phyloP scores from a whole-genome alignment of 2,329 filamentous ascomycete species.

The Aspergillus phoenicis region DNA sequence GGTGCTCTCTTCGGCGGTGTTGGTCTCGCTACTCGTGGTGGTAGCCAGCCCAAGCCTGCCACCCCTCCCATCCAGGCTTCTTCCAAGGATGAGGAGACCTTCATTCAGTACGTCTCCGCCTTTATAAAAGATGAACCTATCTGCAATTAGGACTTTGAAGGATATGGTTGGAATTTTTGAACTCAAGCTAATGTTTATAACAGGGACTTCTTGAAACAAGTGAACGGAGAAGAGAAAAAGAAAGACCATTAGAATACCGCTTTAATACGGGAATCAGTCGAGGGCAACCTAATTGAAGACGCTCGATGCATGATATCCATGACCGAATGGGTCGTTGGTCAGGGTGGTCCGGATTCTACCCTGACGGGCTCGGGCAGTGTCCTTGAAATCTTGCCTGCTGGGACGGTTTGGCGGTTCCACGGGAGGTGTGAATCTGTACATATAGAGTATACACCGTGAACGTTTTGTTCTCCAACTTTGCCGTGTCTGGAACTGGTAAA shows the following conservation, averaged over 20 bases:
- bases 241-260: slow-evolving; percentile 38
- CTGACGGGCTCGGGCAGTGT: not conserved
- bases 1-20: slow-evolving; percentile 52
- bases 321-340: not conserved
- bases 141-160: not conserved
- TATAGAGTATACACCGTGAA: slow-evolving; percentile 31
- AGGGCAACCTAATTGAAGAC: slow-evolving; percentile 13
- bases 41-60: slow-evolving; percentile 47
- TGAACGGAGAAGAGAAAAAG: slow-evolving; percentile 53
- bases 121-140: not conserved
- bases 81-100: slow-evolving; percentile 69
- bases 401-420: slow-evolving; percentile 4
- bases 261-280: slow-evolving; percentile 11
- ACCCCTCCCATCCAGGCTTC: slow-evolving; percentile 64
- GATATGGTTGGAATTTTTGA: not conserved
- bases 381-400: slow-evolving; percentile 6
- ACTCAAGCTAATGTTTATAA: not conserved
- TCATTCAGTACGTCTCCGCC: slow-evolving; percentile 61
- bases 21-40: slow-evolving; percentile 49
- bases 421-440: slow-evolving; percentile 29
- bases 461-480: slow-evolving; percentile 3
- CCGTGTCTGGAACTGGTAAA: not conserved
- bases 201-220: slow-evolving; percentile 55
- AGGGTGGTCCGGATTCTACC: not conserved
- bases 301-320: not conserved